Evolutionary conservation across 768 basidiomycete species (phyloP).

Genomic region (Lactifluus piperatus): DNA sequence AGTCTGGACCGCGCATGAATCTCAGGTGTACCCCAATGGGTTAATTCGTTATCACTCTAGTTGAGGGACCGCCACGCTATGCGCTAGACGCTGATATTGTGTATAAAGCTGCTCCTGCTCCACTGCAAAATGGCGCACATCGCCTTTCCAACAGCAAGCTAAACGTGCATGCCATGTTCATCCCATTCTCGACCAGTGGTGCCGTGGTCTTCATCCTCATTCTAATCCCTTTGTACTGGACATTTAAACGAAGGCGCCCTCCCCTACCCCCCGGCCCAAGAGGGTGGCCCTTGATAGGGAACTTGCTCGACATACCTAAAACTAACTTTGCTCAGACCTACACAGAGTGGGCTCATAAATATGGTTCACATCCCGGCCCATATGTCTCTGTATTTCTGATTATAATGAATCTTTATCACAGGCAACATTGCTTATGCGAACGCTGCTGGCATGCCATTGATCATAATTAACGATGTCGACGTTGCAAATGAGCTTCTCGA

Average conservation of each 20-base stretch:
- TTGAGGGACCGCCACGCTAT: too few relatives aligned
- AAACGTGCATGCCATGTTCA: neutral
- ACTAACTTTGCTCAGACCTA: neutral
- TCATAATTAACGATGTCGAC: neutral
- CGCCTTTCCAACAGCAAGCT: too few relatives aligned
- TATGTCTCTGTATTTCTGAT: neutral
- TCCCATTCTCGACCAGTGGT: neutral
- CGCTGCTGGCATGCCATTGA: neutral
- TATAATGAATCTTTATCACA: neutral
- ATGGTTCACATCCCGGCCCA: neutral
- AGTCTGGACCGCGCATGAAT: too few relatives aligned
- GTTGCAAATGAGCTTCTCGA: slow-evolving; percentile 3
- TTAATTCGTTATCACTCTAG: too few relatives aligned
- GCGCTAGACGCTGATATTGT: too few relatives aligned
- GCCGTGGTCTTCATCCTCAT: neutral
- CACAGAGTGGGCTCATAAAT: neutral
- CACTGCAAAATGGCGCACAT: too few relatives aligned
- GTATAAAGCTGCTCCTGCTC: too few relatives aligned
- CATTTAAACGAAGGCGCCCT: neutral
- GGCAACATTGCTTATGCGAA: neutral
- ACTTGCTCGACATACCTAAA: neutral
- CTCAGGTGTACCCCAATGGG: too few relatives aligned
- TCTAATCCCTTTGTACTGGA: neutral
- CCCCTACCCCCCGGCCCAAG: neutral
- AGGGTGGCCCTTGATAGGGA: slow-evolving; percentile 1